phyloP scores from a whole-genome alignment of 2,329 filamentous ascomycete species.

The Aplosporella prunicola region DNA sequence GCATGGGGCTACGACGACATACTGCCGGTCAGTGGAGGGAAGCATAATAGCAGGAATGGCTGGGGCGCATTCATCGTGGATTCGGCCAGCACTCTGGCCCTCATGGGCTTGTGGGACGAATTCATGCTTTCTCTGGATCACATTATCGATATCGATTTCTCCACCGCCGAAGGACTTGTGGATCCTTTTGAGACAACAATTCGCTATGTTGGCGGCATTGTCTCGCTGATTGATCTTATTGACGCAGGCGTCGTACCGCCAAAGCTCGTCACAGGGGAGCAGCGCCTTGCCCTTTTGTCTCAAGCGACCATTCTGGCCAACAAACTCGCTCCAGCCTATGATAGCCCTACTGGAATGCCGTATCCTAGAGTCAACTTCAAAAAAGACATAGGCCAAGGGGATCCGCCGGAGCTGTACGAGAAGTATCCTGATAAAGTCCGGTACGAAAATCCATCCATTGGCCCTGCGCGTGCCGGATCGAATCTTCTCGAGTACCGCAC shows the following conservation, averaged over 20 bases:
- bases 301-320: constrained; percentile 30
- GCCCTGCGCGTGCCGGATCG: constrained; percentile 34
- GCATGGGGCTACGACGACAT: constrained; percentile 35
- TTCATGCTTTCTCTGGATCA: constrained; percentile 29
- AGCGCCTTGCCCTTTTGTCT: constrained; percentile 25
- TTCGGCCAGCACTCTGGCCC: constrained; percentile 29
- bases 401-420: constrained; percentile 21
- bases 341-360: constrained; percentile 33
- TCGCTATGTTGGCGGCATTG: constrained; percentile 31
- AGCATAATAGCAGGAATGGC: constrained; percentile 28
- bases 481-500: constrained; percentile 37
- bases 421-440: constrained; percentile 22
- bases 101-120: constrained; percentile 36
- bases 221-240: constrained; percentile 32
- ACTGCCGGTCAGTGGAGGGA: constrained; percentile 28
- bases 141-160: constrained; percentile 31
- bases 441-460: constrained; percentile 28
- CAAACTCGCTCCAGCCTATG: constrained; percentile 30
- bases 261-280: constrained; percentile 21
- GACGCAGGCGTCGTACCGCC: constrained; percentile 32
- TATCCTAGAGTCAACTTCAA: constrained; percentile 38
- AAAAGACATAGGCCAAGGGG: constrained; percentile 22
- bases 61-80: constrained; percentile 37
- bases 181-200: constrained; percentile 36
- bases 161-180: constrained; percentile 24